phyloP scores from a whole-genome alignment of 306 rosid genomes.

The Begonia masoniana region DNA sequence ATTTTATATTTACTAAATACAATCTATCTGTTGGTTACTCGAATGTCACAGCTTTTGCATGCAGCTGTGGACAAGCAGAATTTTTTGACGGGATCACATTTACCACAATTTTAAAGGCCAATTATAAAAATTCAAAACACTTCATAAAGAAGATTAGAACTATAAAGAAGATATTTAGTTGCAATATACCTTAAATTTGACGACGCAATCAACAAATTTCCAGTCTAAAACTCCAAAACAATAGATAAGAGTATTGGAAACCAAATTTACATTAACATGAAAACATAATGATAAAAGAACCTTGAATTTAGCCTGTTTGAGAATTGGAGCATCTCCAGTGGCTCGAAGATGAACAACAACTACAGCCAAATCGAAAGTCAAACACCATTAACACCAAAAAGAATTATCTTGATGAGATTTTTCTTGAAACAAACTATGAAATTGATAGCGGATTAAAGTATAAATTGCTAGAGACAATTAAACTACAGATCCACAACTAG shows the following conservation, averaged over 20 bases:
- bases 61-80: too few relatives aligned
- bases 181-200: too few relatives aligned
- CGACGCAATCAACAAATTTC: too few relatives aligned
- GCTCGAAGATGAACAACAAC: constrained; percentile 97
- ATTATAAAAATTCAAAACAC: not conserved
- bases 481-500: not conserved
- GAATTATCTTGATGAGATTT: not conserved
- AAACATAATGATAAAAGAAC: constrained; percentile 14
- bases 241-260: not conserved
- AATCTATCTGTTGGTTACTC: too few relatives aligned
- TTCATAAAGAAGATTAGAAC: not conserved
- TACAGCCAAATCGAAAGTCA: constrained; percentile 17
- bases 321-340: constrained; percentile 95
- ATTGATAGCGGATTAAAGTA: not conserved
- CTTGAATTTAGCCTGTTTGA: constrained; percentile 91
- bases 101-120: too few relatives aligned
- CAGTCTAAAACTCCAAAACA: not conserved
- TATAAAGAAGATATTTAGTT: not conserved
- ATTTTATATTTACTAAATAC: too few relatives aligned
- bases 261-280: not conserved
- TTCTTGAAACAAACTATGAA: not conserved
- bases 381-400: too few relatives aligned
- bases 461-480: not conserved
- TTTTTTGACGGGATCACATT: too few relatives aligned
- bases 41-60: too few relatives aligned